A percentile compares a stretch with the other conserved stretches of the same genome.
Evolutionary conservation across 306 rosid species (phyloP).

Genomic region (Medicago arabica): DNA sequence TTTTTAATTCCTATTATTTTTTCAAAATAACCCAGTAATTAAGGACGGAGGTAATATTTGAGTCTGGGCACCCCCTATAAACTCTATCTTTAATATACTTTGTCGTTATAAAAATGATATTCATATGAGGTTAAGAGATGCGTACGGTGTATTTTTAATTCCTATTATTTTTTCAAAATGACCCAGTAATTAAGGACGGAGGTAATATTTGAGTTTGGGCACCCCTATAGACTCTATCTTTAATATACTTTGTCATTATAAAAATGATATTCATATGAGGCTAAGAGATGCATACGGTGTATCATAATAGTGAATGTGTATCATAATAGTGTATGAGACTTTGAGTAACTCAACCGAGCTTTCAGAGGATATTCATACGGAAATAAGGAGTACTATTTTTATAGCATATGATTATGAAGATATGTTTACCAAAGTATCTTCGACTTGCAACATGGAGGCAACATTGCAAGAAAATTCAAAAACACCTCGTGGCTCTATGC

Average conservation of each 20-base stretch:
- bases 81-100: not conserved
- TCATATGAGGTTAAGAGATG: not conserved
- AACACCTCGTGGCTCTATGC: too few species aligned
- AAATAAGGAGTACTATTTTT: not conserved
- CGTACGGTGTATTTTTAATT: too few species aligned
- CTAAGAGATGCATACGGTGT: not conserved
- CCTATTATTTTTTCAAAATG: too few species aligned
- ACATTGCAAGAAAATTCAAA: too few species aligned
- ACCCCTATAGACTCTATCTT: too few species aligned
- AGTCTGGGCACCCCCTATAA: too few species aligned
- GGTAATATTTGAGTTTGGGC: too few species aligned
- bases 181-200: too few species aligned
- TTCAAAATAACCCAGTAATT: too few species aligned
- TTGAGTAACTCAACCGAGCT: not conserved
- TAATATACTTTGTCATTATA: not conserved
- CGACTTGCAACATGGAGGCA: too few species aligned
- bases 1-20: too few species aligned
- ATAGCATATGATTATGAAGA: not conserved
- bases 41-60: too few species aligned
- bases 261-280: not conserved
- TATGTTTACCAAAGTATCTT: not conserved
- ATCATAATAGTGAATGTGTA: not conserved
- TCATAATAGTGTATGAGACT: not conserved
- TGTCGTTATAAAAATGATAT: not conserved
- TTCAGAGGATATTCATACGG: not conserved